Percentiles rank a stretch among this genome's conserved stretches.
phyloP scores from a whole-genome alignment of 164 flowering plant genomes.

The Chimonanthus praecox region DNA sequence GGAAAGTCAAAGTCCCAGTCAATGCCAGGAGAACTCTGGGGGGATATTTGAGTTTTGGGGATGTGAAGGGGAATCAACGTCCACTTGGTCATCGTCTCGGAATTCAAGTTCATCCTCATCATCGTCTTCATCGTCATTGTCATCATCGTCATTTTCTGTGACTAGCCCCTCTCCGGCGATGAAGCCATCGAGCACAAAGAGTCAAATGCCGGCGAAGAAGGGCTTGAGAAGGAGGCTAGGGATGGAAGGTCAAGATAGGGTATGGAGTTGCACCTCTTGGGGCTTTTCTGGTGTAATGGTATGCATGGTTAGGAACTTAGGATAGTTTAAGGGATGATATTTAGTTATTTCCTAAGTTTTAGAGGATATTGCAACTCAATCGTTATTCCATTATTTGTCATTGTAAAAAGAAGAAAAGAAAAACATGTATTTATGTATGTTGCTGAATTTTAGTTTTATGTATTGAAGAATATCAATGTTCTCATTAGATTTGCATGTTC shows the following conservation, averaged over 20 bases:
- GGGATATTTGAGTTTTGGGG: no score
- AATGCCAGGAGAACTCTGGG: no score
- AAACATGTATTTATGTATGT: not conserved
- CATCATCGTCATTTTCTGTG: not conserved
- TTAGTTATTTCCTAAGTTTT: not conserved
- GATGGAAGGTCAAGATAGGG: not conserved
- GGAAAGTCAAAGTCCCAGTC: no score
- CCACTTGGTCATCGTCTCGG: no score
- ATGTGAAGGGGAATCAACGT: no score
- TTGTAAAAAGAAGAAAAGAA: no score
- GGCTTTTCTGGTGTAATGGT: not conserved
- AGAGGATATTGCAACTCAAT: not conserved
- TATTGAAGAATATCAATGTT: not conserved
- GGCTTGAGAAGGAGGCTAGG: not conserved
- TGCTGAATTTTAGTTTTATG: not conserved
- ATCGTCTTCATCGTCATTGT: not conserved
- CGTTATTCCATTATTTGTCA: not conserved
- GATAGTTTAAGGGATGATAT: not conserved
- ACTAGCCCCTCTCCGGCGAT: not conserved
- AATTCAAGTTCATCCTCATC: no score
- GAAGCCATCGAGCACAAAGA: not conserved
- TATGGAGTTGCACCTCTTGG: not conserved
- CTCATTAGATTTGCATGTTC: not conserved
- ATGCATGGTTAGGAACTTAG: constrained; percentile 2
- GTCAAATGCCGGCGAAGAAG: not conserved